These are phyloP conservation scores for Euryodendron excelsum DNA, from an alignment of 148 eudicot species.

Conservation along the genomic window DNA sequence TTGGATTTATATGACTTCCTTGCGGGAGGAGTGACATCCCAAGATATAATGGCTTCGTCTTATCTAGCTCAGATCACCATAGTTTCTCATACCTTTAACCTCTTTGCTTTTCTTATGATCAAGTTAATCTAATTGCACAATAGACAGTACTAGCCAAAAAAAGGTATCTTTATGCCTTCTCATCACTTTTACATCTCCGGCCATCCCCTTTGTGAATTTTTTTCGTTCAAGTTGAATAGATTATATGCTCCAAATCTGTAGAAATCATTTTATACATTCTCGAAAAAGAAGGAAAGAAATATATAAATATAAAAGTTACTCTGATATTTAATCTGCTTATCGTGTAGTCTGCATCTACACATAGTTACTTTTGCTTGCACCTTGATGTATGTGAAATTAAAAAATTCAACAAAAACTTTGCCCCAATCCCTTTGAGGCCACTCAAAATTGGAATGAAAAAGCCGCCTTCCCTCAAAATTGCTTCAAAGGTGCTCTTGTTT, in stretches of 20 bases:
- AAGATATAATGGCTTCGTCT: no score
- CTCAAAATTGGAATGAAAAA: neutral
- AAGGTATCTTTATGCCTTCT: neutral
- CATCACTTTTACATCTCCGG: neutral
- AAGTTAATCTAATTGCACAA: no score
- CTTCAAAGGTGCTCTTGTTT: conserved; percentile 1
- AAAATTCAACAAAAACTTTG: neutral
- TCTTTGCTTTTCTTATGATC: no score
- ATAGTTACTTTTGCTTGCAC: neutral
- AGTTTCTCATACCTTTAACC: no score
- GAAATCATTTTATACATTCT: no score
- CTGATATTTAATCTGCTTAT: neutral
- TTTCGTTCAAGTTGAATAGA: no score
- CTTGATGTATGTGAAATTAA: neutral
- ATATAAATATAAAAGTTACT: neutral
- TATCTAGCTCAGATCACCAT: no score
- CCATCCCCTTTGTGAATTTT: neutral
- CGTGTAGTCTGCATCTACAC: neutral
- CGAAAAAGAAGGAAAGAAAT: no score
- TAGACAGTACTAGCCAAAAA: neutral
- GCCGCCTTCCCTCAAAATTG: neutral
- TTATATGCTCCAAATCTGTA: no score
- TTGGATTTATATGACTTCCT: no score
- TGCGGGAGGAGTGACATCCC: no score
- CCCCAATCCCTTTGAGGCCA: neutral